Evolutionary conservation across 2,329 filamentous ascomycete genomes (phyloP), one percentile per base, ranked within the genome.

Genomic region (Fusarium incarnatum): DNA sequence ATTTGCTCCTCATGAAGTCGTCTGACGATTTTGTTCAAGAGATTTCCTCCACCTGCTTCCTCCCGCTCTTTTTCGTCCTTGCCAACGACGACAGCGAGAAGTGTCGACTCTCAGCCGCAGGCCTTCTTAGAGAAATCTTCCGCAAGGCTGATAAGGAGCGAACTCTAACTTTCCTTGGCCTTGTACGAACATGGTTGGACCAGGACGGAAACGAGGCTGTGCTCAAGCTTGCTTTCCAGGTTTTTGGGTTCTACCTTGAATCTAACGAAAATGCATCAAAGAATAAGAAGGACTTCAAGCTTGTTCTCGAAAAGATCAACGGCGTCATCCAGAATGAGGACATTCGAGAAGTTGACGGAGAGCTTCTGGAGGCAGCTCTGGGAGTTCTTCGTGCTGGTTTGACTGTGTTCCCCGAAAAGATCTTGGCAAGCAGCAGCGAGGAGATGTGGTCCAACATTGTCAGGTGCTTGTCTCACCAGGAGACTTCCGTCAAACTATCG

Each of bases 61-160:
- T 97, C 23, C 94, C 94, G 0, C 81, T 99, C 8, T 89, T 98
- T 53, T 89, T 97, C 73, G 89, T 94, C 18, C 86, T 98, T 67
- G 90, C 92, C 63, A 97, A 98, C 73, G 96, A 99, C 65, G 92
- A 97, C 56, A 93, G 93, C 50, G 87, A 91, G 54, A 92, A 93
- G 72, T 99, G 96, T 79, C 90, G 93, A 30, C 88, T 94, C 66
- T 91, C 95, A 79, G 94, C 94, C 1, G 91, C 89, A 46, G 88
- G 91, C 60, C 83, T 99, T 46, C 83, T 98, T 60, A 94, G 92
- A 76, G 90, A 92, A 75, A 86, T 96, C 20, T 97, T 97, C 79
- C 87, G 89, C 60, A 89, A 91, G 73, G 91, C 94, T 3, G 92
- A 95, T 76, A 87, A 87, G 66, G 92, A 94, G 70, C 88, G 90